Base-by-base conservation (phyloP, 805 yeast species). In the Pichia kluyveri region DNA sequence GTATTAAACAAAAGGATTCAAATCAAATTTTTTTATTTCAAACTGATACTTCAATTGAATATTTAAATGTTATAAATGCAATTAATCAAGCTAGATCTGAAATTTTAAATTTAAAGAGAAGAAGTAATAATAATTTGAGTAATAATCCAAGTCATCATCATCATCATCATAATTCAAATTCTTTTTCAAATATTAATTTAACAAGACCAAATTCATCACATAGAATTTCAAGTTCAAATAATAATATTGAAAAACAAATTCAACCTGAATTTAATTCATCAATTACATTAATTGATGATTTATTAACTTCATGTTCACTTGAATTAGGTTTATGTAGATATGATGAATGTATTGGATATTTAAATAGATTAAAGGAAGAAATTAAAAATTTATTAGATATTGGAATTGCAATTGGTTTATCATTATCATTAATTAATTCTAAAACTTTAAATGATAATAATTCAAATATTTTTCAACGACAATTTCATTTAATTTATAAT, bases 21-120 rank as follows among this genome's bases (percentile, higher is more conserved):
- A 51, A 52, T 26, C 49, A 51, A 42, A 69, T 77, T 37, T 81
- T 74, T 55, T 71, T 80, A 8, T 80, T 75, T 56, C 83, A 77
- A 55, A 80, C 86, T 0, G 85, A 80, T 55, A 65, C 80, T 45
- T 60, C 69, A 50, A 82, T 76, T 54, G 85, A 81, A 57, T 79
- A 69, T 58, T 61, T 69, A 11, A 77, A 75, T 52, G 71, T 85
- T 4, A 64, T 75, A 36, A 72, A 73, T 17, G 77, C 81, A 0
- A 77, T 75, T 48, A 73, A 80, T 54, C 74, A 76, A 55, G 89
- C 87, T 0, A 76, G 43, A 42, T 32, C 45, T 32, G 50, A 51
- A 5, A 11, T 40, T 28, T n/a, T 44, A 8, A 40, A 42, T 30
- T 30, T 47, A 36, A 70, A 71, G 40, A 71, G 72, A 41, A 66